phyloP scores from a whole-genome alignment of 2,329 filamentous ascomycete species.

The Emmonsiellopsis sp. region DNA sequence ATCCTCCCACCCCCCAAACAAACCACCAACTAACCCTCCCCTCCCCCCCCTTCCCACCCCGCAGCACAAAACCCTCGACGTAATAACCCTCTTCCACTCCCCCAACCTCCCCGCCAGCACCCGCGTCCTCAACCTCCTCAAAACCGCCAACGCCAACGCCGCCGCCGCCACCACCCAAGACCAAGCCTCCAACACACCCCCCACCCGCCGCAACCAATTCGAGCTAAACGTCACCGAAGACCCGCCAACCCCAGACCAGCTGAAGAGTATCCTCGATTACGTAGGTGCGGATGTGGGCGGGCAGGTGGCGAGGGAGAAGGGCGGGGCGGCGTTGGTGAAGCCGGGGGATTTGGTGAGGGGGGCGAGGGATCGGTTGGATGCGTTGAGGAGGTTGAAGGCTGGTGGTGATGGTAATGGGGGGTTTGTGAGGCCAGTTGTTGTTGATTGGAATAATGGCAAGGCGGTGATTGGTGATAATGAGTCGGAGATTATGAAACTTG shows the following conservation, averaged over 20 bases:
- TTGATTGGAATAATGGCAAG: conserved; percentile 90
- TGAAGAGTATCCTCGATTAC: conserved; percentile 77
- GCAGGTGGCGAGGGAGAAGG: conserved; percentile 52
- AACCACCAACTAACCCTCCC: not conserved
- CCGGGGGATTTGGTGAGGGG: conserved; percentile 61
- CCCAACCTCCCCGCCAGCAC: conserved; percentile 63
- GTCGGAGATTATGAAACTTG: conserved; percentile 78
- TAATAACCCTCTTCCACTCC: conserved; percentile 94
- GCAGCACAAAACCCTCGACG: conserved; percentile 76
- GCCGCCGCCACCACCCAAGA: conserved; percentile 61
- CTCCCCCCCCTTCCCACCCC: no score
- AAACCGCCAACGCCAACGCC: conserved; percentile 63
- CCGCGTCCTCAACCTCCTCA: conserved; percentile 66
- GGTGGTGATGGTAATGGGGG: conserved; percentile 42
- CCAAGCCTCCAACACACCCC: conserved; percentile 57
- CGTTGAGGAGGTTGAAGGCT: conserved; percentile 67
- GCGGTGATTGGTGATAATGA: conserved; percentile 54
- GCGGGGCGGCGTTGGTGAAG: conserved; percentile 42
- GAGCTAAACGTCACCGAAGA: conserved; percentile 77
- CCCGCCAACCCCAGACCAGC: conserved; percentile 70
- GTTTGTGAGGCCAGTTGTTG: conserved; percentile 71
- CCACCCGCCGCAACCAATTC: conserved; percentile 60
- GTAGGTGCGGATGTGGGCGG: conserved; percentile 54
- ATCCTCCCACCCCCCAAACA: not conserved
- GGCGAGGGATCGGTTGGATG: conserved; percentile 65